A percentile compares a stretch with the other conserved stretches of the same genome.
Evolutionary conservation across 495 filamentous ascomycete species (phyloP).

Genomic region (Talaromyces nanjingensis): DNA sequence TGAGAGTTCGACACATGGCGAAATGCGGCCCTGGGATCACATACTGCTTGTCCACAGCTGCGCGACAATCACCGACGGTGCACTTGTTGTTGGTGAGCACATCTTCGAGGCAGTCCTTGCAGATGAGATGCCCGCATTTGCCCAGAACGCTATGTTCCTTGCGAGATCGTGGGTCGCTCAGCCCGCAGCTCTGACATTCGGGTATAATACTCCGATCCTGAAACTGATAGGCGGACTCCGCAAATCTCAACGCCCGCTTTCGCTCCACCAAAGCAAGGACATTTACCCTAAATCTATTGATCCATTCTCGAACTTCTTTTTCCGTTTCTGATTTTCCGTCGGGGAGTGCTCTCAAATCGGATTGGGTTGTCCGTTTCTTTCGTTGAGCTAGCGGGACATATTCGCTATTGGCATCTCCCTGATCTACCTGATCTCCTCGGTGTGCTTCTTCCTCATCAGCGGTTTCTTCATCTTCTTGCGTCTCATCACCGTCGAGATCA

Average conservation of each 20-base stretch:
- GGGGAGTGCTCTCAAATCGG: constrained; percentile 4
- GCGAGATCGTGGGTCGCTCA: not conserved
- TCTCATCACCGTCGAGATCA: not conserved
- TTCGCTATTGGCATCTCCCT: not conserved
- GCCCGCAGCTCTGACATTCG: constrained; percentile 24
- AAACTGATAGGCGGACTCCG: constrained; percentile 11
- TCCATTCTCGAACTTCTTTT: constrained; percentile 18
- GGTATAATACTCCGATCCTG: constrained; percentile 15
- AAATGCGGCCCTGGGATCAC: constrained; percentile 21
- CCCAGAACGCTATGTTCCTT: constrained; percentile 29
- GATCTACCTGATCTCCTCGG: not conserved
- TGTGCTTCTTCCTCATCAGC: not conserved
- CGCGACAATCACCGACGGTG: constrained; percentile 22
- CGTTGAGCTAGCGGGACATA: not conserved
- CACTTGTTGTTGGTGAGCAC: constrained; percentile 20
- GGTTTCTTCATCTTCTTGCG: not conserved
- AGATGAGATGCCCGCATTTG: constrained; percentile 47
- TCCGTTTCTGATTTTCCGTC: constrained; percentile 5
- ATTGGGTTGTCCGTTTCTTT: not conserved
- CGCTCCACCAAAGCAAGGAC: constrained; percentile 25
- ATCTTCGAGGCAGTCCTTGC: constrained; percentile 25
- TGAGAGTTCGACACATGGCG: not conserved
- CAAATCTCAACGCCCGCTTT: constrained; percentile 26
- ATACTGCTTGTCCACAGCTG: constrained; percentile 16
- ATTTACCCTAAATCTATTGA: constrained; percentile 17